phyloP scores from a whole-genome alignment of 2,329 filamentous ascomycete genomes.

The Zymoseptoria tritici region DNA sequence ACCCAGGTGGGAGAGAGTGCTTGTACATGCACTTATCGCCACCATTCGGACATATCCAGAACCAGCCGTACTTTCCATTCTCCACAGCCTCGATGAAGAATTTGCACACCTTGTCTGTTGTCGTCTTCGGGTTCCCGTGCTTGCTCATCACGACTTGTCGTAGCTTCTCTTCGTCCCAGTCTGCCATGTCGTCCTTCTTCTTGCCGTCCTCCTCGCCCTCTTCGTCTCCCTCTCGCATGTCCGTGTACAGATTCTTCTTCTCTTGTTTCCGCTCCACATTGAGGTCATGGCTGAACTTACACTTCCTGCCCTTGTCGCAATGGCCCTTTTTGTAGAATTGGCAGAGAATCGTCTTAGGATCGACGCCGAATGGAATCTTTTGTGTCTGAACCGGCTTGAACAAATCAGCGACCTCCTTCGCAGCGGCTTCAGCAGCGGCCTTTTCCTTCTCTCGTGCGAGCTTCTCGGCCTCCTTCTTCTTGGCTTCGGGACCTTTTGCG shows the following conservation, averaged over 20 bases:
- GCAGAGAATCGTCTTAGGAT: conserved; percentile 94
- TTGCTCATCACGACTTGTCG: conserved; percentile 86
- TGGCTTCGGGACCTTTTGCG: conserved; percentile 78
- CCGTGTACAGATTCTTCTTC: conserved; percentile 87
- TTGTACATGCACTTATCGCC: conserved; percentile 98
- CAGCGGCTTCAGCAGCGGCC: conserved; percentile 77
- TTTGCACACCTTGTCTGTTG: conserved; percentile 98
- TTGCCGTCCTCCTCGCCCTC: conserved; percentile 64
- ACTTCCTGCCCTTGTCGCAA: conserved; percentile 94
- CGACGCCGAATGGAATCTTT: conserved; percentile 94
- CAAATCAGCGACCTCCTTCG: conserved; percentile 69
- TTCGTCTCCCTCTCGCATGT: conserved; percentile 65
- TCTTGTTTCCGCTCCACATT: conserved; percentile 83
- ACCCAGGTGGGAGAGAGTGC: conserved; percentile 89
- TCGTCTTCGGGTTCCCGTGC: conserved; percentile 92
- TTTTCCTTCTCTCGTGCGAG: conserved; percentile 73
- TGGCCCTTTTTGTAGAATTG: conserved; percentile 96
- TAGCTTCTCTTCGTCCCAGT: conserved; percentile 97
- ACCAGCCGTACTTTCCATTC: conserved; percentile 98
- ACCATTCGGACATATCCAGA: conserved; percentile 95
- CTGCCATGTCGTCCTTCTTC: conserved; percentile 85
- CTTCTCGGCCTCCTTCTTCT: conserved; percentile 64
- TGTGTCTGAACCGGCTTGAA: conserved; percentile 93
- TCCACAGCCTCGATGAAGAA: conserved; percentile 96
- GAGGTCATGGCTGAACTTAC: conserved; percentile 94